Conservation (phyloP, 495 filamentous ascomycete species). For the Gamarada debralockiae region DNA sequence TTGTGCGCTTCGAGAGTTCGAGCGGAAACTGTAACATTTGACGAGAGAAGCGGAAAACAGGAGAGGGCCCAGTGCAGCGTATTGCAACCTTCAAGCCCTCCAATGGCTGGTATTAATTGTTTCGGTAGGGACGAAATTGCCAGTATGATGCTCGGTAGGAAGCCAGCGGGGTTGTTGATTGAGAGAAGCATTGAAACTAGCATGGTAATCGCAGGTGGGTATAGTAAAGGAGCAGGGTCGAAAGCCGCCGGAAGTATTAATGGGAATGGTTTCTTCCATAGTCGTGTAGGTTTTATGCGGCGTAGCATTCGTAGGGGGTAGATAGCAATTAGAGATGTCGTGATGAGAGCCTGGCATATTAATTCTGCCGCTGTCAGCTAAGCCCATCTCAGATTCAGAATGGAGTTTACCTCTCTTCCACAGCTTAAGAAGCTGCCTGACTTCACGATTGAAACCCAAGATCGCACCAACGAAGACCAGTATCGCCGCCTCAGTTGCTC, state of each 20-base stretch:
- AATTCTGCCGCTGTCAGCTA: constrained; percentile 39
- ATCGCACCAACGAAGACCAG: constrained; percentile 39
- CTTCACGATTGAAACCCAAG: constrained; percentile 28
- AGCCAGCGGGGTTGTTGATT: constrained; percentile 43
- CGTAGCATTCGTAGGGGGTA: constrained; percentile 40
- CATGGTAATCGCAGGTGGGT: constrained; percentile 73
- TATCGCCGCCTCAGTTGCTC: constrained; percentile 38
- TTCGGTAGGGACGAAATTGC: constrained; percentile 74
- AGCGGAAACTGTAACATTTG: background rate
- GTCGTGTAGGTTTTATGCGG: constrained; percentile 14
- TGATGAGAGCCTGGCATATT: constrained; percentile 34
- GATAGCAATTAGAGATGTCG: constrained; percentile 39
- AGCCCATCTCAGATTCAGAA: background rate
- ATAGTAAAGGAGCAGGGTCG: constrained; percentile 88
- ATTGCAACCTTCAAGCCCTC: constrained; percentile 51
- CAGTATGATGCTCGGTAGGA: constrained; percentile 79
- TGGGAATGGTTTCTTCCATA: constrained; percentile 17
- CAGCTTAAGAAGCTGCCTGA: constrained; percentile 24
- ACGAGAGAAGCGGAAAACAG: constrained; percentile 52
- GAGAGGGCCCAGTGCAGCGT: constrained; percentile 70
- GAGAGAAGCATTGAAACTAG: constrained; percentile 76
- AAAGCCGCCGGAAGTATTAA: constrained; percentile 65
- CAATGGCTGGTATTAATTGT: constrained; percentile 60
- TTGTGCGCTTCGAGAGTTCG: background rate
- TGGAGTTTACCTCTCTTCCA: constrained; percentile 19